Conservation (phyloP, 2,329 filamentous ascomycete species). For the Phialophora macrospora region DNA sequence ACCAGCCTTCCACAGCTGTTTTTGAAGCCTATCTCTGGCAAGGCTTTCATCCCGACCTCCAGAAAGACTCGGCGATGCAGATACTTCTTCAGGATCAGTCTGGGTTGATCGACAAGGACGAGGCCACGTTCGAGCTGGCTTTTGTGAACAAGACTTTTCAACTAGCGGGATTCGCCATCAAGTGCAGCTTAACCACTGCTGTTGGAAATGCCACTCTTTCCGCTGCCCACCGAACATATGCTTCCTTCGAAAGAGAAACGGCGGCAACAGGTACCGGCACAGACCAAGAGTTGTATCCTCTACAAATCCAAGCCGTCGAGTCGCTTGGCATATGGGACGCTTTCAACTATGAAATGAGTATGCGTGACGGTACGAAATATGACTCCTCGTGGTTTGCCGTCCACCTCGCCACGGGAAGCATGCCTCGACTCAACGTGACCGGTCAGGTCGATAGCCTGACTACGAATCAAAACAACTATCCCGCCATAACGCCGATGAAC, state of each 20-base stretch:
- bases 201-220: slow-evolving; percentile 1
- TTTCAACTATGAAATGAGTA: neutral
- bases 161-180: neutral
- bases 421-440: neutral
- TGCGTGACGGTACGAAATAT: neutral
- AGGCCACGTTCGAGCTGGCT: neutral
- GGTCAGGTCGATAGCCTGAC: neutral
- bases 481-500: neutral
- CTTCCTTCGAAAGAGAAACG: neutral
- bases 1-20: neutral
- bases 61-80: neutral
- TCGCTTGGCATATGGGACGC: neutral
- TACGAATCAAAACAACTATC: neutral
- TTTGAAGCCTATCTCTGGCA: slow-evolving; percentile 1
- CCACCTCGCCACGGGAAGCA: neutral
- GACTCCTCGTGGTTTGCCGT: neutral
- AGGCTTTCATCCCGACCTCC: neutral
- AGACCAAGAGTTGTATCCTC: neutral
- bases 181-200: neutral
- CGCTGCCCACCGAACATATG: neutral
- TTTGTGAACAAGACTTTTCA: neutral
- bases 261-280: neutral
- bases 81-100: neutral
- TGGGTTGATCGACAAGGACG: neutral
- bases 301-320: neutral